phyloP scores from a whole-genome alignment of 1,284 basidiomycete species.

The Ganoderma lucidum region DNA sequence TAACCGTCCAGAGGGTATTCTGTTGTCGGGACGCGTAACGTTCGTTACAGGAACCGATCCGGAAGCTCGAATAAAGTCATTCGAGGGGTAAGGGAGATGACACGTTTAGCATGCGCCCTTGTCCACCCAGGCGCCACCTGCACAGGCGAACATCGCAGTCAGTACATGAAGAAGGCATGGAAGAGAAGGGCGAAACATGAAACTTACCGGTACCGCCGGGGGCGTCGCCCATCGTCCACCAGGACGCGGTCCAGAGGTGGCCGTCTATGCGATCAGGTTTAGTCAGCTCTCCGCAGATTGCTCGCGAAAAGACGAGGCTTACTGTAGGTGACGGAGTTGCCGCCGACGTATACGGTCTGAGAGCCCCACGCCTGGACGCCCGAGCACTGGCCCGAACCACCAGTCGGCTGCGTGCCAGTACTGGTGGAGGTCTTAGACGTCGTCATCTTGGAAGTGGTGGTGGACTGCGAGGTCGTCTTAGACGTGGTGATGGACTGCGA shows the following conservation, averaged over 20 bases:
- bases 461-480: not conserved
- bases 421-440: constrained; percentile 24
- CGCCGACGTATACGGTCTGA: constrained; percentile 54
- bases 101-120: constrained; percentile 54
- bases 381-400: constrained; percentile 43
- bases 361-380: constrained; percentile 56
- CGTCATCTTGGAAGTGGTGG: constrained; percentile 15
- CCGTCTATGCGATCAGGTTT: constrained; percentile 43
- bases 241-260: constrained; percentile 69
- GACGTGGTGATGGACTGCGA: constrained; percentile 36
- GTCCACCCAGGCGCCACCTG: constrained; percentile 64
- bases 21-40: not conserved
- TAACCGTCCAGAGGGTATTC: not conserved
- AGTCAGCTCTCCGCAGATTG: constrained; percentile 24
- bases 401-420: constrained; percentile 44
- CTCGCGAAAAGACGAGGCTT: constrained; percentile 31
- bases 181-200: not conserved
- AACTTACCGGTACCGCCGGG: constrained; percentile 56
- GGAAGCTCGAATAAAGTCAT: not conserved
- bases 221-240: constrained; percentile 66
- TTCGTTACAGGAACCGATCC: not conserved
- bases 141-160: not conserved
- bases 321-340: constrained; percentile 59
- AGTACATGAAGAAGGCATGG: not conserved
- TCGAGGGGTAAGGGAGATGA: not conserved